These are phyloP conservation scores for Clathrus columnatus DNA, from an alignment of 768 basidiomycete species.

Conservation along the genomic window DNA sequence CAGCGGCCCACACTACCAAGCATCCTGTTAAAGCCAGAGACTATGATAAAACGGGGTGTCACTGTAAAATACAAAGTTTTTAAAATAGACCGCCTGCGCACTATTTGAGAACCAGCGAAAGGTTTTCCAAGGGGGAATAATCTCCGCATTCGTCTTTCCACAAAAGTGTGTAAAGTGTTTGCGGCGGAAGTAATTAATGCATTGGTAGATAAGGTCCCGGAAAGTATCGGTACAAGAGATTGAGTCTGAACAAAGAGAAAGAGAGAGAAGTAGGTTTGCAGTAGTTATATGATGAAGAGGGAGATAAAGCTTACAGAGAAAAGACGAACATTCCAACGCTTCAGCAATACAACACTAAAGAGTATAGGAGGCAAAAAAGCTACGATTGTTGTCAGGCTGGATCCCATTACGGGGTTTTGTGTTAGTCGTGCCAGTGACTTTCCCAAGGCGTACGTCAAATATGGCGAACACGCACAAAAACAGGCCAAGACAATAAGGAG, in stretches of 20 bases:
- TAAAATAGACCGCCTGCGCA: not conserved
- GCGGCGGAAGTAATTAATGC: not conserved
- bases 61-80: not conserved
- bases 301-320: not conserved
- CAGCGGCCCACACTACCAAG: not conserved
- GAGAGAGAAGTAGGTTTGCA: no score
- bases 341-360: not conserved
- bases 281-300: not conserved
- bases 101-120: constrained; percentile 6
- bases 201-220: not conserved
- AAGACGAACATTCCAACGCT: not conserved
- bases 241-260: not conserved
- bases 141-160: not conserved
- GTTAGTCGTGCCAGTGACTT: constrained; percentile 46
- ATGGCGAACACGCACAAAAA: constrained; percentile 41
- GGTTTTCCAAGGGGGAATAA: constrained; percentile 4
- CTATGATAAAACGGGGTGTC: not conserved
- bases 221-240: not conserved
- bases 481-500: constrained; percentile 33
- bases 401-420: constrained; percentile 43
- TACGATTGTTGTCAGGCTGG: constrained; percentile 45
- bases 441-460: constrained; percentile 59
- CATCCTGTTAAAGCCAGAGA: not conserved
- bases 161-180: not conserved
- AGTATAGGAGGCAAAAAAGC: not conserved